Evolutionary conservation across 1,139 yeast genomes (phyloP).

Genomic region (Taiozyma sp.): DNA sequence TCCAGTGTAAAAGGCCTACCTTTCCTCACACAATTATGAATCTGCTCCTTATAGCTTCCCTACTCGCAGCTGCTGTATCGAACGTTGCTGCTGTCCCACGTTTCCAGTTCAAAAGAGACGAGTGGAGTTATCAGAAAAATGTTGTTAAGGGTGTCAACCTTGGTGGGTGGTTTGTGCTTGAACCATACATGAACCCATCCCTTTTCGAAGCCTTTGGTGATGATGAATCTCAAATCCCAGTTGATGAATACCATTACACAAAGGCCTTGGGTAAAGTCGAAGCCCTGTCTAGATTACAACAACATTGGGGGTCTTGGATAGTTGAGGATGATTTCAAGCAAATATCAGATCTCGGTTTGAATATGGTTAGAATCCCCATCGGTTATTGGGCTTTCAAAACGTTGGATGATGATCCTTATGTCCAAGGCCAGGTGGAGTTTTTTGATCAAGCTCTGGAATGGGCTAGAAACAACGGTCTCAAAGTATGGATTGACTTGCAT

Average conservation of each 20-base stretch:
- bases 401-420: constrained; percentile 50
- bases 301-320: constrained; percentile 53
- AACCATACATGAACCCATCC: constrained; percentile 63
- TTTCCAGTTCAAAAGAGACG: background rate
- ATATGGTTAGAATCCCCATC: constrained; percentile 59
- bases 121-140: constrained; percentile 18
- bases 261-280: constrained; percentile 41
- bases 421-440: constrained; percentile 45
- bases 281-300: constrained; percentile 37
- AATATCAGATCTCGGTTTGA: constrained; percentile 47
- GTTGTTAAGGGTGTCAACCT: constrained; percentile 43
- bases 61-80: background rate
- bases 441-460: constrained; percentile 51
- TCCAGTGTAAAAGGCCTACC: no score
- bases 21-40: background rate
- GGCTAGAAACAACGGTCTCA: constrained; percentile 45
- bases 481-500: constrained; percentile 61
- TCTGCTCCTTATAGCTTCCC: background rate
- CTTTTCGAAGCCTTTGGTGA: constrained; percentile 38
- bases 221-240: constrained; percentile 35
- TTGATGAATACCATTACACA: constrained; percentile 56
- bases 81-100: background rate
- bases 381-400: constrained; percentile 65
- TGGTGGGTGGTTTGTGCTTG: constrained; percentile 67
- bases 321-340: constrained; percentile 48